Conservation (phyloP, 345 rosid genomes). For the Citropsis articulata region DNA sequence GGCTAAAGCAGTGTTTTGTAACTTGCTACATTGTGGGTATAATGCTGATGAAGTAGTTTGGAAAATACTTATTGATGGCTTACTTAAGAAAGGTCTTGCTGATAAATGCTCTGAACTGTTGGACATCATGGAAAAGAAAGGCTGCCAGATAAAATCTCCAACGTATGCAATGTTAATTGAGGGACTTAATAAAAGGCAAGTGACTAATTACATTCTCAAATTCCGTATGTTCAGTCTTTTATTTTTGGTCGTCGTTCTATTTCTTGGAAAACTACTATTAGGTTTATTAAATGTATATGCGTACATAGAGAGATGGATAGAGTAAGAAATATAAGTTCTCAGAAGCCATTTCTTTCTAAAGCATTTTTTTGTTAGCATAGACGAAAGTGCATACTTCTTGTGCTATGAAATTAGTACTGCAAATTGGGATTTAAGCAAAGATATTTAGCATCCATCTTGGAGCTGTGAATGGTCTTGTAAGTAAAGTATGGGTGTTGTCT, state of each 20-base stretch:
- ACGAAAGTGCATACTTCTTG: neutral
- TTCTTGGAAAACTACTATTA: neutral
- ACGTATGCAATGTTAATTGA: conserved; percentile 60
- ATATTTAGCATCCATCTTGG: neutral
- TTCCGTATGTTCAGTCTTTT: neutral
- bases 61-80: conserved; percentile 79
- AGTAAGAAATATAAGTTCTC: neutral
- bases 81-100: conserved; percentile 53
- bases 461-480: neutral
- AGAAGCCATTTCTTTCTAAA: neutral
- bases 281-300: too few species aligned
- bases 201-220: neutral
- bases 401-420: neutral
- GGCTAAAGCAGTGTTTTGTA: conserved; percentile 48
- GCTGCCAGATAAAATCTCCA: conserved; percentile 55
- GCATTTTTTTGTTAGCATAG: neutral
- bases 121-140: conserved; percentile 57
- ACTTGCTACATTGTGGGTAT: conserved; percentile 59
- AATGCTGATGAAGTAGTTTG: conserved; percentile 78
- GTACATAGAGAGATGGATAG: neutral
- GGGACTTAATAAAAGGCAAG: conserved; percentile 48
- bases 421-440: neutral
- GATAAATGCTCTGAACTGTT: conserved; percentile 63
- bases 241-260: neutral
- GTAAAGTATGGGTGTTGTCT: neutral